Evolutionary conservation across 2,329 filamentous ascomycete species (phyloP).

Genomic region (Penicillium griseofulvum): DNA sequence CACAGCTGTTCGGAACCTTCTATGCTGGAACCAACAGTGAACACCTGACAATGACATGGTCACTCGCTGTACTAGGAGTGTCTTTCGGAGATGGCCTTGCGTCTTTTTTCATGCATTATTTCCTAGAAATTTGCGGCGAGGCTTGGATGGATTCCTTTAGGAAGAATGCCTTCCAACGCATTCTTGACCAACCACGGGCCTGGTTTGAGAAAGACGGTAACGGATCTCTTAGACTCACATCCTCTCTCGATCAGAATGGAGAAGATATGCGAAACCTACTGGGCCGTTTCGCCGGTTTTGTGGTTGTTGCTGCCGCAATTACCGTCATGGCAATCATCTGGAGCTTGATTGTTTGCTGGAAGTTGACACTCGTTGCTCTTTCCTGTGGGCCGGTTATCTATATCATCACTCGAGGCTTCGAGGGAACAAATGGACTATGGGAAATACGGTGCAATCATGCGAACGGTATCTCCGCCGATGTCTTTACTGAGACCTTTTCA

Average conservation of each 20-base stretch:
- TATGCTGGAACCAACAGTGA: conserved; percentile 54
- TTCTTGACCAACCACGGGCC: conserved; percentile 70
- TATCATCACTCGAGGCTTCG: conserved; percentile 63
- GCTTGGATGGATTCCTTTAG: conserved; percentile 74
- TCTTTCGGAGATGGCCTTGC: conserved; percentile 65
- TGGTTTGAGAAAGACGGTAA: conserved; percentile 76
- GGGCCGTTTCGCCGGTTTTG: conserved; percentile 70
- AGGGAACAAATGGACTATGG: conserved; percentile 66
- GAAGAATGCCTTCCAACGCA: conserved; percentile 62
- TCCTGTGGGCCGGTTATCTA: conserved; percentile 67
- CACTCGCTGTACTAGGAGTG: conserved; percentile 66
- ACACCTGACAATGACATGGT: conserved; percentile 61
- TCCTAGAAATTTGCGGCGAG: conserved; percentile 70
- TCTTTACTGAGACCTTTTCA: conserved; percentile 72
- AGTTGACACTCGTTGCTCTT: conserved; percentile 73
- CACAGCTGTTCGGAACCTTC: conserved; percentile 69
- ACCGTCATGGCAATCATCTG: conserved; percentile 67
- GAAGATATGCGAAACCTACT: conserved; percentile 86
- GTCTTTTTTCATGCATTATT: conserved; percentile 65
- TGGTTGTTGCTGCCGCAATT: conserved; percentile 67
- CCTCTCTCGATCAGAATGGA: conserved; percentile 74
- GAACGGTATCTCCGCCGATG: conserved; percentile 57
- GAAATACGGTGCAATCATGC: conserved; percentile 66
- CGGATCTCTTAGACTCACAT: conserved; percentile 61
- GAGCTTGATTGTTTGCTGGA: conserved; percentile 74